phyloP scores from a whole-genome alignment of 2,329 filamentous ascomycete species.

The Mycogone perniciosa region DNA sequence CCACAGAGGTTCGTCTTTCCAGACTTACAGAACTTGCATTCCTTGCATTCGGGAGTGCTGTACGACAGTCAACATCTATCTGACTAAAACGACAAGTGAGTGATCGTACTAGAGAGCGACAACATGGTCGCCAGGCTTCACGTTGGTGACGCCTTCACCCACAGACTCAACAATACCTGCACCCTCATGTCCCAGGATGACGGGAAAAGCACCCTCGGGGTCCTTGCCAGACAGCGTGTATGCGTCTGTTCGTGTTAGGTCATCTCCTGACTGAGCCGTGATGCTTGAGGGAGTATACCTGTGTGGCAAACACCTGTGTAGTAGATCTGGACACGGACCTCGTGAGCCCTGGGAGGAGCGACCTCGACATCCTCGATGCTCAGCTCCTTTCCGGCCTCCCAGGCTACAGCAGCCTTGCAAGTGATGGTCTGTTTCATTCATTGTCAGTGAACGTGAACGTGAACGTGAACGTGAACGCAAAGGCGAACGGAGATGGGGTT shows the following conservation, averaged over 20 bases:
- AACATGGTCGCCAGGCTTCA: constrained; percentile 90
- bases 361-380: constrained; percentile 91
- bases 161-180: constrained; percentile 89
- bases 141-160: constrained; percentile 88
- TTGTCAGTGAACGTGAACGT: not conserved
- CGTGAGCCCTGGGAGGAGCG: constrained; percentile 77
- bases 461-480: constrained; percentile 3
- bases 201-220: constrained; percentile 88
- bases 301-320: constrained; percentile 99
- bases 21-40: constrained; percentile 99
- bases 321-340: constrained; percentile 94
- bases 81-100: not conserved
- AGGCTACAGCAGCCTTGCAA: constrained; percentile 96
- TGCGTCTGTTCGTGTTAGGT: constrained; percentile 54
- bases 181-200: constrained; percentile 84
- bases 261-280: not conserved
- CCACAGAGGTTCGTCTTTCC: constrained; percentile 99
- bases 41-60: constrained; percentile 91
- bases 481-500: constrained; percentile 18
- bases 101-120: constrained; percentile 71
- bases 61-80: constrained; percentile 10
- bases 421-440: constrained; percentile 65
- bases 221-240: constrained; percentile 96
- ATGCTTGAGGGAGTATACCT: constrained; percentile 42
- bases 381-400: constrained; percentile 89